Evolutionary conservation across 2,329 filamentous ascomycete species (phyloP).

Genomic region (Hypoxylon sp.): DNA sequence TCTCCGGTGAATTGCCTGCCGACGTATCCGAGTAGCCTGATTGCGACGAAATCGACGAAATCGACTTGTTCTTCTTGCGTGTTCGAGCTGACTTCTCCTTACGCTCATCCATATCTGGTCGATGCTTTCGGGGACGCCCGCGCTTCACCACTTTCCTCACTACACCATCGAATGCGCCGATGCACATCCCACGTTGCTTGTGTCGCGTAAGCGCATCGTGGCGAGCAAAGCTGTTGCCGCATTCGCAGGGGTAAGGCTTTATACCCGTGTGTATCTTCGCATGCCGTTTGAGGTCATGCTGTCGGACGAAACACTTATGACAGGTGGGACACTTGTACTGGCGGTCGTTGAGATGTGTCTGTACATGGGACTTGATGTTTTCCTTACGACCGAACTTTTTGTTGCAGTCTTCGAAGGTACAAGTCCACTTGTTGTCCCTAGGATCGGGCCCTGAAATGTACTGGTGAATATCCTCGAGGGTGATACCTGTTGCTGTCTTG

Average conservation of each 20-base stretch:
- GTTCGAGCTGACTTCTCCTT: conserved; percentile 70
- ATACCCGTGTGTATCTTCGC: conserved; percentile 97
- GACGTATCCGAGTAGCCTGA: conserved; percentile 71
- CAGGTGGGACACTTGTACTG: conserved; percentile 96
- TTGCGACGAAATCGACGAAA: conserved; percentile 63
- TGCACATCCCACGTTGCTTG: conserved; percentile 95
- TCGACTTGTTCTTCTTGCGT: conserved; percentile 69
- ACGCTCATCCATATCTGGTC: conserved; percentile 69
- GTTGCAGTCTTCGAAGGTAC: conserved; percentile 81
- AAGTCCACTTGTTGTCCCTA: conserved; percentile 83
- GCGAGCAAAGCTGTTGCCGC: conserved; percentile 92
- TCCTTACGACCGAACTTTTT: conserved; percentile 97
- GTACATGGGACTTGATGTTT: conserved; percentile 98
- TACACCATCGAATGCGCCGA: conserved; percentile 89
- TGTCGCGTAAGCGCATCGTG: conserved; percentile 96
- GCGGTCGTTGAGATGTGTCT: conserved; percentile 96
- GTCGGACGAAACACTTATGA: conserved; percentile 94
- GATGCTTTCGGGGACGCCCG: conserved; percentile 73
- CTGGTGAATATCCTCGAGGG: conserved; percentile 82
- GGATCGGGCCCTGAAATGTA: conserved; percentile 81
- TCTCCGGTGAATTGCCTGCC: conserved; percentile 65
- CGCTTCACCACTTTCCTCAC: conserved; percentile 72
- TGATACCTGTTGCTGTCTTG: conserved; percentile 85
- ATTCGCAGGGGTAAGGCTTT: conserved; percentile 95
- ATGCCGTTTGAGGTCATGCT: conserved; percentile 97